These are phyloP conservation scores for Fusarium sp. DNA, from an alignment of 2,329 filamentous ascomycete genomes.

Conservation along the genomic window DNA sequence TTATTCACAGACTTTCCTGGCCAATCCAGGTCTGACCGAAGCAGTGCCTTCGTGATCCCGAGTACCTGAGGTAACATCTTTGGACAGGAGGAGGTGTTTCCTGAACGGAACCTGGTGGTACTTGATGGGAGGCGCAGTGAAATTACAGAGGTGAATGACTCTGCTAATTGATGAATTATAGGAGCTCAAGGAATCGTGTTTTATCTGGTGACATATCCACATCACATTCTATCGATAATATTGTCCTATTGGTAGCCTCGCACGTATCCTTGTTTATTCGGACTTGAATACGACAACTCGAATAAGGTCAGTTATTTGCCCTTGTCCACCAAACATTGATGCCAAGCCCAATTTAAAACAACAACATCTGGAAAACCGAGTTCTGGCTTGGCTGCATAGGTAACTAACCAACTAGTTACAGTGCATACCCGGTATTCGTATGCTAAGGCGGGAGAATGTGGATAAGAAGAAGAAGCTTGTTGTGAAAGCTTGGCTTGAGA, in stretches of 20 bases:
- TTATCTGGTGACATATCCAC: too few species aligned
- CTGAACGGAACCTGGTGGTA: neutral
- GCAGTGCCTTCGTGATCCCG: constrained; percentile 10
- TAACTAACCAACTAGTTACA: neutral
- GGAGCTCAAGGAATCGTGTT: too few species aligned
- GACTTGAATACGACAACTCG: too few species aligned
- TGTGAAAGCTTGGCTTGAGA: constrained; percentile 28
- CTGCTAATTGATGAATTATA: too few species aligned
- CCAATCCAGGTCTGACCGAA: constrained; percentile 14
- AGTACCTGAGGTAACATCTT: constrained; percentile 5
- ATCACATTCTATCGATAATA: too few species aligned
- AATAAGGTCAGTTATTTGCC: too few species aligned
- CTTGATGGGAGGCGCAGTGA: neutral
- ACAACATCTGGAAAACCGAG: neutral
- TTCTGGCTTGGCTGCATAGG: neutral
- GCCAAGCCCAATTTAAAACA: too few species aligned
- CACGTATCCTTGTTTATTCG: too few species aligned
- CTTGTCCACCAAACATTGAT: too few species aligned
- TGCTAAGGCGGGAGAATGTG: constrained; percentile 30
- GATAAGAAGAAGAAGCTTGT: constrained; percentile 31
- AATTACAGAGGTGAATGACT: neutral
- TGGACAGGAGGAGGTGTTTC: neutral
- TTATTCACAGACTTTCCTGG: neutral
- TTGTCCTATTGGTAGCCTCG: too few species aligned
- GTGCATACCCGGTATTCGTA: neutral